Percentiles rank a stretch among this genome's conserved stretches.
Evolutionary conservation across 768 basidiomycete species (phyloP).

Genomic region (Gloeopeniophorella convolvens): DNA sequence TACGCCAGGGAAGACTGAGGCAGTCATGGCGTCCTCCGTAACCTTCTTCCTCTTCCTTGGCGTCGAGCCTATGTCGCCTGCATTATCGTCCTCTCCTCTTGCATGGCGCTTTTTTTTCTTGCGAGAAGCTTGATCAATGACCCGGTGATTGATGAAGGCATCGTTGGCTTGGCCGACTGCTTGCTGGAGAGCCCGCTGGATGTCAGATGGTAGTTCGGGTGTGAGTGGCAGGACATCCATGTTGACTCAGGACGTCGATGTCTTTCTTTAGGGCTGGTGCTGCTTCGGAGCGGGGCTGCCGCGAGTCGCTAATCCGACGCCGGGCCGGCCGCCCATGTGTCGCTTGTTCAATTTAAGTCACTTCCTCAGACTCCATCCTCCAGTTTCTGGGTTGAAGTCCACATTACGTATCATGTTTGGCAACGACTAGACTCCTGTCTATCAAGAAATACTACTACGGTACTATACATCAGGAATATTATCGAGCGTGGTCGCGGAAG

Average conservation of each 20-base stretch:
- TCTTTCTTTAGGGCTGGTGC: constrained; percentile 9
- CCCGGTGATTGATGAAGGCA: constrained; percentile 29
- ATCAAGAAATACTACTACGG: too few species aligned
- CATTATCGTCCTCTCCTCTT: constrained; percentile 19
- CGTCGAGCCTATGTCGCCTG: constrained; percentile 16
- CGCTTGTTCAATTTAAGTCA: too few species aligned
- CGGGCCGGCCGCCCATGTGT: too few species aligned
- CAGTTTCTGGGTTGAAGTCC: too few species aligned
- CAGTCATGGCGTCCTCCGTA: background rate
- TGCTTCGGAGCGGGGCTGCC: background rate
- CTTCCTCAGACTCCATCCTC: too few species aligned
- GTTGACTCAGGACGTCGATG: background rate
- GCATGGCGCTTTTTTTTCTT: constrained; percentile 33
- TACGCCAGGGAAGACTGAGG: constrained; percentile 16
- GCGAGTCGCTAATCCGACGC: background rate
- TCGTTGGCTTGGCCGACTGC: constrained; percentile 42
- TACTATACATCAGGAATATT: too few species aligned
- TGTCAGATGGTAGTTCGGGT: constrained; percentile 34
- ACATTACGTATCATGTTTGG: too few species aligned
- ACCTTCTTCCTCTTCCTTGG: constrained; percentile 32
- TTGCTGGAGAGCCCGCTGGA: constrained; percentile 45
- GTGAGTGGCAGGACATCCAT: constrained; percentile 10
- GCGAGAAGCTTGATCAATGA: constrained; percentile 16
- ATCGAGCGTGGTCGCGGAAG: too few species aligned
- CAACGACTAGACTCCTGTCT: too few species aligned